phyloP scores from a whole-genome alignment of 495 filamentous ascomycete species.

The Letharia lupina region DNA sequence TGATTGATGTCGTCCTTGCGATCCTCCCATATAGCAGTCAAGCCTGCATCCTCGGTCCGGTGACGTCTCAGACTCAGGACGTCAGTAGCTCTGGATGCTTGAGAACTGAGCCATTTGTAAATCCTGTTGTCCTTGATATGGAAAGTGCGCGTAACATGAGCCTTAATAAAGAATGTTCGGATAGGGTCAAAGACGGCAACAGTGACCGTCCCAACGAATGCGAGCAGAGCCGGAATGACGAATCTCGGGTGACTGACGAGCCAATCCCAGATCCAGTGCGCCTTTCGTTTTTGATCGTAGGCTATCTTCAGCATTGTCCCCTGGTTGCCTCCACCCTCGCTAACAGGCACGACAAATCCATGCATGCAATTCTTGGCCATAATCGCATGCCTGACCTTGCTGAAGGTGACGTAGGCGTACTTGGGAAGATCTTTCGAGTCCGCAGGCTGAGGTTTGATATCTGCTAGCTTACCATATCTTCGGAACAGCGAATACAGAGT shows the following conservation, averaged over 20 bases:
- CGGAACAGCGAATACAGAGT: conserved; percentile 80
- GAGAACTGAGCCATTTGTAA: conserved; percentile 71
- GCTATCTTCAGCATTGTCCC: conserved; percentile 68
- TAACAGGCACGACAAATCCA: conserved; percentile 59
- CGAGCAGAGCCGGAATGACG: conserved; percentile 73
- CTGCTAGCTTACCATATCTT: conserved; percentile 75
- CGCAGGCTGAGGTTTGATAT: conserved; percentile 68
- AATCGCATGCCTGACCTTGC: conserved; percentile 58
- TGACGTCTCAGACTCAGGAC: conserved; percentile 51
- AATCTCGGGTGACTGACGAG: conserved; percentile 80
- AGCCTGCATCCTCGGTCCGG: conserved; percentile 53
- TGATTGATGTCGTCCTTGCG: conserved; percentile 70
- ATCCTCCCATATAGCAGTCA: conserved; percentile 83
- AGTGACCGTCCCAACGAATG: conserved; percentile 71
- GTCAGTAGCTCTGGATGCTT: conserved; percentile 55
- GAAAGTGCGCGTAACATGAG: conserved; percentile 71
- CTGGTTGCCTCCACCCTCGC: conserved; percentile 58
- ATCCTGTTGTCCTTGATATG: conserved; percentile 61
- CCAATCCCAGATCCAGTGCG: conserved; percentile 80
- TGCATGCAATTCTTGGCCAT: conserved; percentile 92
- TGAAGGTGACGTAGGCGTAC: conserved; percentile 72
- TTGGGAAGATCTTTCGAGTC: conserved; percentile 77
- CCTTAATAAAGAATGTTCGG: conserved; percentile 82
- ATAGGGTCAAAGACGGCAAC: conserved; percentile 91
- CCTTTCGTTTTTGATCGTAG: conserved; percentile 69